Evolutionary conservation across 108 stramenopile genomes (phyloP).

Genomic region (Cyclotella sp.): DNA sequence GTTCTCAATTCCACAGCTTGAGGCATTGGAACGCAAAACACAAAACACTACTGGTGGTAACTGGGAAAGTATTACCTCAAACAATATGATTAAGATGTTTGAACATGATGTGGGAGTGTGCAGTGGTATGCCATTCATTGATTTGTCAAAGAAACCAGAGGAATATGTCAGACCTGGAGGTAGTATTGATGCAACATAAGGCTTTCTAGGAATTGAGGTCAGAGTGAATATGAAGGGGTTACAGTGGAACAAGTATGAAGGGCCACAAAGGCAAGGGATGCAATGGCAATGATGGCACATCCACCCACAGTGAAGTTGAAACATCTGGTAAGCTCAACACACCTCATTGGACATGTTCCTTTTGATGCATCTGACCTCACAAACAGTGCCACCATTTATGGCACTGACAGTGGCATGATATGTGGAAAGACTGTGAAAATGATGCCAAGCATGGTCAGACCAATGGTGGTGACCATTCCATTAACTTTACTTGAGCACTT

Average conservation of each 20-base stretch:
- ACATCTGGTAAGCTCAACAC: not conserved
- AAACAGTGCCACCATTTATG: not conserved
- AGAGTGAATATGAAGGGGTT: too few species aligned
- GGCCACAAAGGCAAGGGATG: constrained; percentile 4
- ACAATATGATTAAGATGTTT: not conserved
- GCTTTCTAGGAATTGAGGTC: too few species aligned
- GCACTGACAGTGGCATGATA: not conserved
- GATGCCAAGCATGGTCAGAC: not conserved
- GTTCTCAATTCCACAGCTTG: too few species aligned
- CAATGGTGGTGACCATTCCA: not conserved
- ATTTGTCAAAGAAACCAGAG: not conserved
- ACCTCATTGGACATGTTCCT: not conserved
- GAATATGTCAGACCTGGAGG: not conserved
- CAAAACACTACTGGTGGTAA: not conserved
- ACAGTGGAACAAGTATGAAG: not conserved
- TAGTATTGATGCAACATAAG: not conserved
- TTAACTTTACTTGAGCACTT: not conserved
- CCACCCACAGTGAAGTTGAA: too few species aligned
- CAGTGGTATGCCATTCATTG: too few species aligned
- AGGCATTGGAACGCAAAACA: not conserved
- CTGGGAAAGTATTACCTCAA: not conserved
- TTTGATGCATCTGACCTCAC: not conserved
- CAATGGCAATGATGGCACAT: not conserved
- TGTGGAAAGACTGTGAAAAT: not conserved
- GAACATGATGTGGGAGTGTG: too few species aligned